Base-by-base conservation (phyloP, 805 yeast species). In the Hanseniaspora jakobsenii region DNA sequence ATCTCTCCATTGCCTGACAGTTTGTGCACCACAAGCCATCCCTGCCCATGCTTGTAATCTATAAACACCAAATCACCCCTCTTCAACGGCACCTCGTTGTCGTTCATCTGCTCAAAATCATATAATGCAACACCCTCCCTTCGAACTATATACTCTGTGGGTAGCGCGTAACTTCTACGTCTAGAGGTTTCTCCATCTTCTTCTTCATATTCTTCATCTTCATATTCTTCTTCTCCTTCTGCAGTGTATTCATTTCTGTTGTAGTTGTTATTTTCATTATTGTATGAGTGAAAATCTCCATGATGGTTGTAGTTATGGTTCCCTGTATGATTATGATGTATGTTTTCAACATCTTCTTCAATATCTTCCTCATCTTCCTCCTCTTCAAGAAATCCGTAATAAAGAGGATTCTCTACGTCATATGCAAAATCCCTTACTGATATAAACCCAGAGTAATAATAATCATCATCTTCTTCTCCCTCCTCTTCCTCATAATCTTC, bases 1-100 rank as follows among this genome's bases (percentile, higher is more conserved):
- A 93, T 82, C 50, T 53, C 53, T 1, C 59, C 54, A 16, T 58
- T 52, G 10, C 35, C 37, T 17, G 49, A 52, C 18, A 53, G 87
- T 49, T 56, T 56, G 53, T 75, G 77, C 0, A 96, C 97, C 41
- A 91, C 96, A 3, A 91, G 70, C 99, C 98, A 91, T 6, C 99
- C 99, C 59, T 89, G 96, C 21, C 97, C 97, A 59, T 89, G 95
- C 47, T 93, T 75, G 60, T 87, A 89, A 48, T 80, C 76, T 24
- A 91, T 81, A 73, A 86, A 79, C 2, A 91, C 75, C 12, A 75
- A 60, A 61, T 91, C 96, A 28, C 95, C 94, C 53, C 81, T 93
- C 12, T 56, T 62, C 26, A 91, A 64, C 9, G 71, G 73, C 36
- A 87, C 74, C 56, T 91, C 99, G 60, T 91, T 91, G 53, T 85